Base-by-base conservation (phyloP, 1,139 yeast species). In the Lodderomyces pseudojiufengensis region DNA sequence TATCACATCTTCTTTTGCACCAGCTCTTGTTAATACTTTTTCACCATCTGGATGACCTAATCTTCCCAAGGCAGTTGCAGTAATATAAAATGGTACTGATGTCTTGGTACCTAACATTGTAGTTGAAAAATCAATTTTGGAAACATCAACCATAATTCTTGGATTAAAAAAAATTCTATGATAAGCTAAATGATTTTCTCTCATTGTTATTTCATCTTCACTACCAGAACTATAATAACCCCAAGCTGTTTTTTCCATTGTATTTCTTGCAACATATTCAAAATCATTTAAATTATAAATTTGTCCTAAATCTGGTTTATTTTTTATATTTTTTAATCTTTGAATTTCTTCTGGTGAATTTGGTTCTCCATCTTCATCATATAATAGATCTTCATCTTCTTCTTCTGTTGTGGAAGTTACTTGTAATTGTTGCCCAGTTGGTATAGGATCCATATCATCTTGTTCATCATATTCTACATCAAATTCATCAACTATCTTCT, bases 141-240 rank as follows among this genome's bases (percentile, higher is more conserved):
- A 57, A 11, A 84, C 95, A 53, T 86, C 90, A 8, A 87, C 85
- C 43, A 90, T 66, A 9, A 88, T 70, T 40, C 76, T 70, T 15
- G 97, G 97, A 46, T 82, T 80, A 70, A 90, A 90, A 63, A 83
- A 87, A 36, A 88, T 73, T 37, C 95, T 71, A 50, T 86, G 95
- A 62, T 78, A 90, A 3, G 95, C 90, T 42, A 80, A 70, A 55
- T 88, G 97, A 62, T 90, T 90, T 53, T 88, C 95, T 46, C 97
- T 73, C 55, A 86, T 59, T 2, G 95, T 76, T 47, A 90, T 78
- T 62, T 90, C 97, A 58, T 90, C 97, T 57, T 90, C 97, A 29
- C 95, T 75, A 7, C 95, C 97, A 26, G 94, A 81, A 2, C 95
- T 82, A 56, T 87, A 90, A 60, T 90, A 90, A 9, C 90, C 92